Percentiles rank a stretch among this genome's conserved stretches.
phyloP scores from a whole-genome alignment of 345 rosid species.

The Populus simonii region DNA sequence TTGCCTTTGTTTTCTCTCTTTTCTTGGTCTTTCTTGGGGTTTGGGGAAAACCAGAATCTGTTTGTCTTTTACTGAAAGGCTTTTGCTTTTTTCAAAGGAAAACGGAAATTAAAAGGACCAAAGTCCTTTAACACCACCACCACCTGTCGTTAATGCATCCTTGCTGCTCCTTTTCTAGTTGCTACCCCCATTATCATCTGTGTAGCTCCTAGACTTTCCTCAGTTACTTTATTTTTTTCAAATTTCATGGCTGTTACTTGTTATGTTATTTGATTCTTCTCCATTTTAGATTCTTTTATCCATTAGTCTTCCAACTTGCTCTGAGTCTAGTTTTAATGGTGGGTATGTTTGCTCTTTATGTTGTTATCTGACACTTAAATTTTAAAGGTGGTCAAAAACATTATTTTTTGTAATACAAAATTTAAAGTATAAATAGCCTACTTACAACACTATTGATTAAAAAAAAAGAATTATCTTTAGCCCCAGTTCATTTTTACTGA shows the following conservation, averaged over 20 bases:
- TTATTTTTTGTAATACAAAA: too few relatives aligned
- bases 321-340: too few relatives aligned
- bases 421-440: too few relatives aligned
- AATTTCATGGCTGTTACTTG: background rate
- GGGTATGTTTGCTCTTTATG: too few relatives aligned
- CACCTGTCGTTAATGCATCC: background rate
- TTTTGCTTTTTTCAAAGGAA: conserved; percentile 28
- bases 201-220: background rate
- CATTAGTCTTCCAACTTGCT: too few relatives aligned
- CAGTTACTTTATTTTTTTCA: background rate
- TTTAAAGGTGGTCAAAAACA: too few relatives aligned
- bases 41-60: conserved; percentile 44
- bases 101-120: conserved; percentile 12
- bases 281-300: background rate
- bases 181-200: background rate
- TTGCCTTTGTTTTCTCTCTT: conserved; percentile 6
- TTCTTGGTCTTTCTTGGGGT: conserved; percentile 34
- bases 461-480: too few relatives aligned
- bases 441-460: too few relatives aligned
- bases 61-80: conserved; percentile 35
- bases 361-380: too few relatives aligned
- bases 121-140: conserved; percentile 5
- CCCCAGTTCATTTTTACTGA: too few relatives aligned
- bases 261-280: background rate
- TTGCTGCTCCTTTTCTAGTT: background rate